phyloP scores from a whole-genome alignment of 495 filamentous ascomycete species.

The Neurospora tetrasperma region DNA sequence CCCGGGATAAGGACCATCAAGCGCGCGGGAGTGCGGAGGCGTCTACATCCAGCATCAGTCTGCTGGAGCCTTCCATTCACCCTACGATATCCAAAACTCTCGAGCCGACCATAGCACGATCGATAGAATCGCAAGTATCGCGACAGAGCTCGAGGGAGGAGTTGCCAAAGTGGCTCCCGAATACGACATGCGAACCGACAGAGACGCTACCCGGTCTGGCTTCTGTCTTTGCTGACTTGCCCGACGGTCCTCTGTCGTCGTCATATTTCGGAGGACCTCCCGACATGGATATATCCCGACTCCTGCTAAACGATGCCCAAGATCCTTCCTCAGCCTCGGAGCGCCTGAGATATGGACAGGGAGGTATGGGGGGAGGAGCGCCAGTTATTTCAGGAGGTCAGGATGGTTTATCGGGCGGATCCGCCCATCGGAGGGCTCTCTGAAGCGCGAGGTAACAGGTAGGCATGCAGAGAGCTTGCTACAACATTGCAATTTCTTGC shows the following conservation, averaged over 20 bases:
- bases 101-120: conserved; percentile 17
- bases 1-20: conserved; percentile 27
- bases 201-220: conserved; percentile 21
- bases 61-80: conserved; percentile 33
- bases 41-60: conserved; percentile 11
- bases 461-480: not conserved
- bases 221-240: conserved; percentile 7
- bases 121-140: conserved; percentile 28
- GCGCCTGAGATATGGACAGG: not conserved
- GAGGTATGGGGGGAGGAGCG: not conserved
- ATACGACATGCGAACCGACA: conserved; percentile 20
- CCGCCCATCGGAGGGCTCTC: not conserved
- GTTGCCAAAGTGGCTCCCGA: conserved; percentile 23
- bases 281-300: conserved; percentile 14
- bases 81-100: conserved; percentile 26
- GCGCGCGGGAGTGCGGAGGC: conserved; percentile 7
- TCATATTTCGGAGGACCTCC: not conserved
- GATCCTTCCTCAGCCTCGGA: not conserved
- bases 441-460: not conserved
- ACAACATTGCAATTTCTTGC: not conserved
- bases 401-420: not conserved
- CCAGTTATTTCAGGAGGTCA: conserved; percentile 1
- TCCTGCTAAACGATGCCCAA: conserved; percentile 8
- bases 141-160: conserved; percentile 33
- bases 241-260: conserved; percentile 9